Conservation (phyloP, 202 grass and related monocot species). For the Dendrocalamus latiflorus region DNA sequence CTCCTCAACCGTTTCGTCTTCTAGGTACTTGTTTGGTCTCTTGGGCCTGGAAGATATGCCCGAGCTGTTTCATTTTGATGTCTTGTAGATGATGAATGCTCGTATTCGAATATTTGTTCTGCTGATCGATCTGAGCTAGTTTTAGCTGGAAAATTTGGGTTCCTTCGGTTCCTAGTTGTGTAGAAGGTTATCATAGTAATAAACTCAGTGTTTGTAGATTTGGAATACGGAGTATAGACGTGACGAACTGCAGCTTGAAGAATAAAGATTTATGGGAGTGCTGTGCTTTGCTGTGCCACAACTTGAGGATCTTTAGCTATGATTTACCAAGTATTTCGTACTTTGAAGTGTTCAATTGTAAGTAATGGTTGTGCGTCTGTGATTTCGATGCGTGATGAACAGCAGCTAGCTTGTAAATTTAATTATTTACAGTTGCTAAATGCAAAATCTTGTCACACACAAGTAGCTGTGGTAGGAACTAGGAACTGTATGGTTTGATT, state of each 20-base stretch:
- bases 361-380: not conserved
- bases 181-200: too few relatives aligned
- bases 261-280: not conserved
- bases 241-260: not conserved
- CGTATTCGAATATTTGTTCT: not conserved
- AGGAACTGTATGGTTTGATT: not conserved
- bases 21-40: constrained; percentile 26
- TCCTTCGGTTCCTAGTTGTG: too few relatives aligned
- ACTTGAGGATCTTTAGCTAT: not conserved
- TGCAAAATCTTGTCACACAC: too few relatives aligned
- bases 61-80: not conserved
- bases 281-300: not conserved
- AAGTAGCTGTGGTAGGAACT: not conserved
- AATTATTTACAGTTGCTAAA: too few relatives aligned
- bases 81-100: not conserved
- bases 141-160: too few relatives aligned
- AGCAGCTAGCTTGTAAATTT: too few relatives aligned
- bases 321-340: not conserved
- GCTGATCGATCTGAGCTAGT: not conserved
- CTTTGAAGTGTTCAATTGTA: not conserved
- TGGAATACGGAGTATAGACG: not conserved
- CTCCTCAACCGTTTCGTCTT: constrained; percentile 54
- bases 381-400: too few relatives aligned
- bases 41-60: not conserved
- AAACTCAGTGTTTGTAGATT: not conserved